These are phyloP conservation scores for Neodidymelliopsis sp. DNA, from an alignment of 2,329 filamentous ascomycete species.

Conservation along the genomic window DNA sequence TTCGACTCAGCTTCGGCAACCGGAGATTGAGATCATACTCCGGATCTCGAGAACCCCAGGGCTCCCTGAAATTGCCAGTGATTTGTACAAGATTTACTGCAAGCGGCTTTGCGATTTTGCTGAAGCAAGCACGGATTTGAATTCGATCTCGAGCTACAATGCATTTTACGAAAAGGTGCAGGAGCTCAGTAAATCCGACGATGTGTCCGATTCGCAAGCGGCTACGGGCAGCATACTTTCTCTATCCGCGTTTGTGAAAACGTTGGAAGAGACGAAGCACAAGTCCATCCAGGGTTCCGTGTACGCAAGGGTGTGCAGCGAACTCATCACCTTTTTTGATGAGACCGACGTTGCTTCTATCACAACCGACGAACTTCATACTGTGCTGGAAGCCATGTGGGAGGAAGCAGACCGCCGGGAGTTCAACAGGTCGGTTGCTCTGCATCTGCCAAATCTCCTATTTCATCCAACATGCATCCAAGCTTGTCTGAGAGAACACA, in stretches of 20 bases:
- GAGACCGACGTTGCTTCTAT: conserved; percentile 6
- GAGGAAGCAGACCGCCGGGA: conserved; percentile 58
- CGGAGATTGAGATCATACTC: conserved; percentile 45
- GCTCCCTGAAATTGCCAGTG: conserved; percentile 54
- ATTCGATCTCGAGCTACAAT: conserved; percentile 29
- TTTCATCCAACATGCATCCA: conserved; percentile 45
- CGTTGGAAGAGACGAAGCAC: conserved; percentile 38
- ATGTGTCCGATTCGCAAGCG: background rate
- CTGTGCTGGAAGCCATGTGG: conserved; percentile 51
- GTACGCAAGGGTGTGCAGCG: conserved; percentile 38
- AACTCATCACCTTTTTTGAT: conserved; percentile 34
- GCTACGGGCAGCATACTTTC: background rate
- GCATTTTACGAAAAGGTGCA: conserved; percentile 20
- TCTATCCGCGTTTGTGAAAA: conserved; percentile 33
- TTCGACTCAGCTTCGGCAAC: conserved; percentile 20
- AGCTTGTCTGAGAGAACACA: conserved; percentile 21
- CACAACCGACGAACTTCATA: conserved; percentile 26
- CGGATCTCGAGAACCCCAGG: conserved; percentile 48
- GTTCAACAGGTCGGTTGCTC: conserved; percentile 51
- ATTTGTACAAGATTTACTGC: conserved; percentile 46
- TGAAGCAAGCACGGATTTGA: background rate
- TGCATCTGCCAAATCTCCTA: conserved; percentile 48
- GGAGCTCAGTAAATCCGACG: conserved; percentile 11
- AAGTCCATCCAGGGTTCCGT: conserved; percentile 39
- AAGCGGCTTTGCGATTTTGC: conserved; percentile 33